phyloP scores from a whole-genome alignment of 2,329 filamentous ascomycete species.

The Pyrenophora seminiperda region DNA sequence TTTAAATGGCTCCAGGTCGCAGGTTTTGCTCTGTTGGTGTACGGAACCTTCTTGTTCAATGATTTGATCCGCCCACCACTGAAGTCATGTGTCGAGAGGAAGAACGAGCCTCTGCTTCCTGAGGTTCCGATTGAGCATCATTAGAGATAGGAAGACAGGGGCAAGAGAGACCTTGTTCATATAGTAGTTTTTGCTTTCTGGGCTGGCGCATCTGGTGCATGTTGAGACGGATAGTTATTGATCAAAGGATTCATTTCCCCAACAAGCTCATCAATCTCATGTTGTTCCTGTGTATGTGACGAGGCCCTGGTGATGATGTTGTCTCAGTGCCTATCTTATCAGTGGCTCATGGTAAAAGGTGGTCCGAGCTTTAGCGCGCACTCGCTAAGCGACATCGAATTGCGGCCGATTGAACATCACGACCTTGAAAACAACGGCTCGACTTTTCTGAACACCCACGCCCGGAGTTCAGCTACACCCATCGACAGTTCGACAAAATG shows the following conservation, averaged over 20 bases:
- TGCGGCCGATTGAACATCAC: constrained; percentile 19
- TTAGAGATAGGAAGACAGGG: constrained; percentile 12
- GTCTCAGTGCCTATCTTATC: constrained; percentile 13
- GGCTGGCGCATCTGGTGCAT: constrained; percentile 1
- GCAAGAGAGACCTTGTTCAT: neutral
- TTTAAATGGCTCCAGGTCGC: constrained; percentile 97
- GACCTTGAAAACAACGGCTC: constrained; percentile 40
- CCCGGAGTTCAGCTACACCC: constrained; percentile 44
- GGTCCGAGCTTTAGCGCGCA: constrained; percentile 15
- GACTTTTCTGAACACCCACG: constrained; percentile 40
- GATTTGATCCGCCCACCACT: constrained; percentile 86
- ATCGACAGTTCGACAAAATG: constrained; percentile 47
- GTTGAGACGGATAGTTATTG: too few species aligned
- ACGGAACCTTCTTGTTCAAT: constrained; percentile 96
- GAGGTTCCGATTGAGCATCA: constrained; percentile 83
- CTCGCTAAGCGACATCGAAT: constrained; percentile 21
- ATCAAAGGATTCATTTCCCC: neutral
- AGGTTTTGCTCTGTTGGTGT: constrained; percentile 88
- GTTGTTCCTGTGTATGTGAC: neutral
- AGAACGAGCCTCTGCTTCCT: constrained; percentile 69
- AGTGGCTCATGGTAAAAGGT: constrained; percentile 4
- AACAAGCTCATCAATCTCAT: neutral
- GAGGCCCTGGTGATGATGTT: neutral
- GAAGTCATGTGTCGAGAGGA: constrained; percentile 64
- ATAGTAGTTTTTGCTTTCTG: constrained; percentile 5